Evolutionary conservation across 2,329 filamentous ascomycete genomes (phyloP).

Genomic region (Setomelanomma holmii): DNA sequence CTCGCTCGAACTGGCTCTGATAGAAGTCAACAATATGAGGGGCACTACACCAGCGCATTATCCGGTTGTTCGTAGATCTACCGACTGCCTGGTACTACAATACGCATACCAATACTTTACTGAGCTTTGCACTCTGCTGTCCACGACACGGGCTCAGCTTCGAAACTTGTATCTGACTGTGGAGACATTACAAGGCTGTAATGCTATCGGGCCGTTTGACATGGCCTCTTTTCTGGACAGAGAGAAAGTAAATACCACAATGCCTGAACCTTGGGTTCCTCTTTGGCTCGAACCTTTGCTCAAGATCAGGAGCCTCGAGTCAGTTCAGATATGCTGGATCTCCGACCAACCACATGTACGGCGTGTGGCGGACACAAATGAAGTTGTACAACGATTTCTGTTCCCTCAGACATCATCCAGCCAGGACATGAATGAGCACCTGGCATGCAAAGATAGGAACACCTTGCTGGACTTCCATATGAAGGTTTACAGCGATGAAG

Average conservation of each 20-base stretch:
- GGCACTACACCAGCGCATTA: constrained; percentile 18
- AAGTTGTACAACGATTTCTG: background rate
- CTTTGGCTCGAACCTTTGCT: background rate
- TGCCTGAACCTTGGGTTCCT: background rate
- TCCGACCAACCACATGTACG: background rate
- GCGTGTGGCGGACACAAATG: background rate
- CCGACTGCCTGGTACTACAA: constrained; percentile 23
- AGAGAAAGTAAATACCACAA: background rate
- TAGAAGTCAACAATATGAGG: constrained; percentile 27
- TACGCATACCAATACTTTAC: constrained; percentile 29
- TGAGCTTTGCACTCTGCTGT: constrained; percentile 28
- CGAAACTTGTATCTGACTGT: constrained; percentile 22
- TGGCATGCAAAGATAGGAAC: too few species aligned
- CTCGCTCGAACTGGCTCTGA: constrained; percentile 24
- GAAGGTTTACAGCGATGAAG: too few species aligned
- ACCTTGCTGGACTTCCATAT: too few species aligned
- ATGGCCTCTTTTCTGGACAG: too few species aligned
- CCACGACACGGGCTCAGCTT: constrained; percentile 22
- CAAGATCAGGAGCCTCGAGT: background rate
- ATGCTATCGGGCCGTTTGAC: too few species aligned
- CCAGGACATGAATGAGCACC: too few species aligned
- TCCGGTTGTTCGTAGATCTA: constrained; percentile 20
- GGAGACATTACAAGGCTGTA: too few species aligned
- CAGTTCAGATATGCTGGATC: background rate
- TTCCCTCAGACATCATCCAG: too few species aligned